phyloP scores from a whole-genome alignment of 163 green algal genomes.

The Scenedesmus sp. region DNA sequence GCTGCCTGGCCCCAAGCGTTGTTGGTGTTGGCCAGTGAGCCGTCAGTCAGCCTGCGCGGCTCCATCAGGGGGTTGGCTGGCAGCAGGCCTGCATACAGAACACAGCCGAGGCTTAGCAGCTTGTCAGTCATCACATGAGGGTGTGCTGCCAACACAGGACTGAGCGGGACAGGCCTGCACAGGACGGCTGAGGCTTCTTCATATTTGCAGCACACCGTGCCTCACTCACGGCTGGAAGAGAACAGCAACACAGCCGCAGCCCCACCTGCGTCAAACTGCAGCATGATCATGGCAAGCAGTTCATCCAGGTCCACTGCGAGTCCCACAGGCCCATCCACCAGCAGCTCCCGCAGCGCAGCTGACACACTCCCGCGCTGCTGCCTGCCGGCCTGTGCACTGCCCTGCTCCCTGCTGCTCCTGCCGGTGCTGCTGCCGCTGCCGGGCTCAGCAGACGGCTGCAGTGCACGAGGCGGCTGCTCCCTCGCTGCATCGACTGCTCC shows the following conservation, averaged over 20 bases:
- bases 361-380: conserved; percentile 27
- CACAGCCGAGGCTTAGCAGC: neutral
- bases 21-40: conserved; percentile 53
- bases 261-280: conserved; percentile 51
- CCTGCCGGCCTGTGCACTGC: neutral
- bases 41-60: conserved; percentile 59
- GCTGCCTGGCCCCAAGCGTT: conserved; percentile 55
- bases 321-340: conserved; percentile 24
- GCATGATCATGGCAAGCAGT: conserved; percentile 55
- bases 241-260: neutral
- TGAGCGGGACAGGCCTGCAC: too few species aligned
- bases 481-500: neutral
- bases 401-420: conserved; percentile 15
- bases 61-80: conserved; percentile 45
- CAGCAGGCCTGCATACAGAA: conserved; percentile 46
- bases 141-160: too few species aligned
- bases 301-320: conserved; percentile 58
- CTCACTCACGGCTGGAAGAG: too few species aligned
- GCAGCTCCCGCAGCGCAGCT: conserved; percentile 22
- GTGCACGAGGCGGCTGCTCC: neutral
- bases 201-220: too few species aligned
- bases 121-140: neutral
- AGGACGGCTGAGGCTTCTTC: too few species aligned
- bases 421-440: conserved; percentile 29
- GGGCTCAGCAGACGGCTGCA: neutral